phyloP scores from a whole-genome alignment of 2,329 filamentous ascomycete genomes.

The Cyanodermella asteris region DNA sequence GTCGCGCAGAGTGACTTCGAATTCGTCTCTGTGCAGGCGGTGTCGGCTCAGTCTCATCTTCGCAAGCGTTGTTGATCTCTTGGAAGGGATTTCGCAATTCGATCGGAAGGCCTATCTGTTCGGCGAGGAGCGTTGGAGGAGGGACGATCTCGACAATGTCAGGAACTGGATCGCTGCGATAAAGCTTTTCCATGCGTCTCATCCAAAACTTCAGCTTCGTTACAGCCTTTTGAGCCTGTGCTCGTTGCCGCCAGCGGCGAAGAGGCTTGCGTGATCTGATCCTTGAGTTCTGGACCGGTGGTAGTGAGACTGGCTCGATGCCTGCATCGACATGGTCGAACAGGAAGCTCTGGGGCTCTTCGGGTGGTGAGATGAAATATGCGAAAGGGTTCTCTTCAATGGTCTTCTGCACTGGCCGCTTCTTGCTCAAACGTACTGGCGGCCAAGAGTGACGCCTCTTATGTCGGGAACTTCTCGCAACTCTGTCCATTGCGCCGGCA shows the following conservation, averaged over 20 bases:
- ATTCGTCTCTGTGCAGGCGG: constrained; percentile 2
- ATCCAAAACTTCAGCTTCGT: constrained; percentile 7
- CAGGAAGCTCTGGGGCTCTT: constrained; percentile 5
- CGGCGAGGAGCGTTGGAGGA: not conserved
- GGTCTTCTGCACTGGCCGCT: constrained; percentile 1
- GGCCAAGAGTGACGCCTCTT: constrained; percentile 8
- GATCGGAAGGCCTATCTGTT: not conserved
- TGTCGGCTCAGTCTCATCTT: constrained; percentile 1
- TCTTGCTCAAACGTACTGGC: constrained; percentile 2
- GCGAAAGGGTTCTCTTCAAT: constrained; percentile 8
- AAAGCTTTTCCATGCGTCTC: constrained; percentile 6
- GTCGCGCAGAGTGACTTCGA: constrained; percentile 2
- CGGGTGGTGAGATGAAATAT: constrained; percentile 7
- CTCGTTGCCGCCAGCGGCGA: not conserved
- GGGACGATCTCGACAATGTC: too few relatives aligned
- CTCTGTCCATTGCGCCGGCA: too few relatives aligned
- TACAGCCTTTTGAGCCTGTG: constrained; percentile 2
- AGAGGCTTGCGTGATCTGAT: constrained; percentile 2
- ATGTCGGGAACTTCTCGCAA: too few relatives aligned
- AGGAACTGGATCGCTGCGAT: constrained; percentile 2
- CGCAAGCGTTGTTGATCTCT: constrained; percentile 1
- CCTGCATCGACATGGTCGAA: constrained; percentile 5
- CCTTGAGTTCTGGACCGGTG: too few relatives aligned
- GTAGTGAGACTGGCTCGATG: too few relatives aligned
- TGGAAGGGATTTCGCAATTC: not conserved